phyloP scores from a whole-genome alignment of 805 yeast genomes.

The Saccharomycopsis javanensis region DNA sequence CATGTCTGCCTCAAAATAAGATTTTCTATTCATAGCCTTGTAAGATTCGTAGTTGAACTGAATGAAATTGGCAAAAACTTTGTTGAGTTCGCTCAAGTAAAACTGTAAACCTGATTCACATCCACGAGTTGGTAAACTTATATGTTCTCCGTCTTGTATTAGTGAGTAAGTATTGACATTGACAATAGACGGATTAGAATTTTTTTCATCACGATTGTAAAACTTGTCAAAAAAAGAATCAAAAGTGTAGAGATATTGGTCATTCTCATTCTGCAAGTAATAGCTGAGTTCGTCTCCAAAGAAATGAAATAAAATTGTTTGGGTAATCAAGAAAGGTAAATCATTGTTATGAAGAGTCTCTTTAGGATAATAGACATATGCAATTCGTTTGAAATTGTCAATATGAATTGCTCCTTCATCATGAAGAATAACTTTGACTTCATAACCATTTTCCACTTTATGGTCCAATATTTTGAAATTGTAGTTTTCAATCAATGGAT shows the following conservation, averaged over 20 bases:
- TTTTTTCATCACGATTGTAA: not conserved
- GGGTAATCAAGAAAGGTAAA: conserved; percentile 53
- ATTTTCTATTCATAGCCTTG: not conserved
- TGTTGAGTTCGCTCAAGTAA: not conserved
- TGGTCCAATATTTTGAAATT: conserved; percentile 16
- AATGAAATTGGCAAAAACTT: not conserved
- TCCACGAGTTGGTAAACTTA: not conserved
- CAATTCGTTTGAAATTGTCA: conserved; percentile 32
- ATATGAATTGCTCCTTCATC: conserved; percentile 37
- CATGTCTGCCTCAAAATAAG: not conserved
- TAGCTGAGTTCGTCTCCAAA: conserved; percentile 34
- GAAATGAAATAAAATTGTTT: conserved; percentile 37
- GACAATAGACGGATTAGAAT: not conserved
- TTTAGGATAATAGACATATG: conserved; percentile 33
- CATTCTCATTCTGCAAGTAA: not conserved
- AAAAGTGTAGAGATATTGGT: not conserved
- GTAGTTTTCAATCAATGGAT: not conserved
- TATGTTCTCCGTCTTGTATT: not conserved
- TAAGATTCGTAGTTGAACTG: not conserved
- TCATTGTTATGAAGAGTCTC: conserved; percentile 44
- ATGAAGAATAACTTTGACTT: conserved; percentile 32
- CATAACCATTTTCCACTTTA: conserved; percentile 23
- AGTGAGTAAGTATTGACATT: not conserved
- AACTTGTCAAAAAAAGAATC: not conserved
- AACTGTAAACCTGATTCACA: not conserved